A percentile compares a stretch with the other conserved stretches of the same genome.
phyloP scores from a whole-genome alignment of 73 alveolate genomes.

The Paramecium sexaurelia region DNA sequence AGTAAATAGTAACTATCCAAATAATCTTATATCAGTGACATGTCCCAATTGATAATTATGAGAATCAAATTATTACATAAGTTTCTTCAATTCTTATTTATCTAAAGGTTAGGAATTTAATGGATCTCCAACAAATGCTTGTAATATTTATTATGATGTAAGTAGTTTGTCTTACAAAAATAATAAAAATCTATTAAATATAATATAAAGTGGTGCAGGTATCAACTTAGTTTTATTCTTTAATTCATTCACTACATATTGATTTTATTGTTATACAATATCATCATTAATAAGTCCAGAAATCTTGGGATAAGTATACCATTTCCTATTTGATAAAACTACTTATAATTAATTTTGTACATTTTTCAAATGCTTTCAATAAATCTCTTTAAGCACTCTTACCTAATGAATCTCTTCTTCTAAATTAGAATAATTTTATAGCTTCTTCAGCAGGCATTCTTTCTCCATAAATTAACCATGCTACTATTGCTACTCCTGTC shows the following conservation, averaged over 20 bases:
- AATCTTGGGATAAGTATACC: not conserved
- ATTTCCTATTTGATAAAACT: slow-evolving; percentile 9
- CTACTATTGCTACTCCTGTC: slow-evolving; percentile 77
- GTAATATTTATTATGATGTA: not conserved
- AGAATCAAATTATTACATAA: slow-evolving; percentile 13
- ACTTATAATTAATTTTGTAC: not conserved
- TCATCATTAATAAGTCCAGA: slow-evolving; percentile 19
- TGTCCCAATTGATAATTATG: slow-evolving; percentile 14
- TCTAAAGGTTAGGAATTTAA: not conserved
- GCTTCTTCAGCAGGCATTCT: slow-evolving; percentile 71
- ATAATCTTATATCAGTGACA: slow-evolving; percentile 41
- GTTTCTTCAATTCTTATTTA: not conserved
- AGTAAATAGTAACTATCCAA: slow-evolving; percentile 1
- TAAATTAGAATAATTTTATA: slow-evolving; percentile 64
- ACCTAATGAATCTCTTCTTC: slow-evolving; percentile 47
- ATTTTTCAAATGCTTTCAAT: slow-evolving; percentile 43
- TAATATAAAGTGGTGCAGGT: slow-evolving; percentile 43
- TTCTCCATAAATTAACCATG: slow-evolving; percentile 67
- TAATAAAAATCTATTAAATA: not conserved
- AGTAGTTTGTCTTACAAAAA: not conserved
- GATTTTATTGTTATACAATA: not conserved
- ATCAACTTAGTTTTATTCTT: slow-evolving; percentile 8
- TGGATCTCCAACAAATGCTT: slow-evolving; percentile 5
- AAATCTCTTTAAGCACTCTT: slow-evolving; percentile 29
- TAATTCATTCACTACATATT: slow-evolving; percentile 29